A percentile compares a stretch with the other conserved stretches of the same genome.
phyloP scores from a whole-genome alignment of 371 early-diverging fungal genomes.

The Ecytonucleospora hepatopenaei region DNA sequence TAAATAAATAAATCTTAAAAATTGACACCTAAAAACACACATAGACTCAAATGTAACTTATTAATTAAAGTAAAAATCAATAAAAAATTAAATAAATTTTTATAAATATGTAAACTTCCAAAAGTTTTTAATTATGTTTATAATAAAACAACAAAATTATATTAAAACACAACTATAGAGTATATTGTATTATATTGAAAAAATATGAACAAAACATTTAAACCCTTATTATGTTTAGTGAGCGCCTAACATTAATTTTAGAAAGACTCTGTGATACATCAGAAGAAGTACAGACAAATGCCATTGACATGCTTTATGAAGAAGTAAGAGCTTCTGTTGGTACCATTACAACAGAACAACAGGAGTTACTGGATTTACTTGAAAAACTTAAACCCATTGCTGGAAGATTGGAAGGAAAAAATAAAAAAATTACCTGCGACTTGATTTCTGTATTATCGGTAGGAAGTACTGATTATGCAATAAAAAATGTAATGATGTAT shows the following conservation, averaged over 20 bases:
- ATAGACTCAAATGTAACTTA: too few relatives aligned
- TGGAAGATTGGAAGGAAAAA: slow-evolving; percentile 15
- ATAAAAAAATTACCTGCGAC: slow-evolving; percentile 43
- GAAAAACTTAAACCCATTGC: slow-evolving; percentile 4
- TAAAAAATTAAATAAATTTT: too few relatives aligned
- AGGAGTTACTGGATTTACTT: slow-evolving; percentile 19
- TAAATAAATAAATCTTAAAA: too few relatives aligned
- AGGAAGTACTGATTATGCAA: slow-evolving; percentile 10
- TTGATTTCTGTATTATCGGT: slow-evolving; percentile 49
- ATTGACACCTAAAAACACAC: too few relatives aligned
- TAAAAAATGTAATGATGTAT: slow-evolving; percentile 34
- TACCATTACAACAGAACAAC: slow-evolving; percentile 17
- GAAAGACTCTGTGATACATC: slow-evolving; percentile 24
- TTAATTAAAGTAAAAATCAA: too few relatives aligned
- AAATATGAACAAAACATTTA: neutral
- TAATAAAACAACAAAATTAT: neutral
- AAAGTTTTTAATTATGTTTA: neutral
- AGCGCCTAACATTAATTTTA: slow-evolving; percentile 26
- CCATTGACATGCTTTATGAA: slow-evolving; percentile 23
- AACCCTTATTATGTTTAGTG: slow-evolving; percentile 1
- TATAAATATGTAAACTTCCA: too few relatives aligned
- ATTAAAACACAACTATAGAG: neutral
- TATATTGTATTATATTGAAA: neutral
- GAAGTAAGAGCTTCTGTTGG: slow-evolving; percentile 25
- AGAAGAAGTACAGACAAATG: slow-evolving; percentile 18